Evolutionary conservation across 495 filamentous ascomycete species (phyloP).

Genomic region (Lophium mytilinum): DNA sequence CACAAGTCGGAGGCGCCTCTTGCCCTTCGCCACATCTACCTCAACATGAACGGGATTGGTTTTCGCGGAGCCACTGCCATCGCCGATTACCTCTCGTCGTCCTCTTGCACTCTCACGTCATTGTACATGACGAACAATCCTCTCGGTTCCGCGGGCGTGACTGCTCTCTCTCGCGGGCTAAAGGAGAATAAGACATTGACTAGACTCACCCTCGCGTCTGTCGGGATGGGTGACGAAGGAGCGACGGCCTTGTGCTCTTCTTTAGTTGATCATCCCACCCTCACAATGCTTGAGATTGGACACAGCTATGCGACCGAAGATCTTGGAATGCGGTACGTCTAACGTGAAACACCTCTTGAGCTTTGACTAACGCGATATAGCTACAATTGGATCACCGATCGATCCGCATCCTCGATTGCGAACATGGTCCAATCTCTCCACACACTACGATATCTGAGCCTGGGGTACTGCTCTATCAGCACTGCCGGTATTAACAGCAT

Average conservation of each 20-base stretch:
- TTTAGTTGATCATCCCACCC: conserved; percentile 12
- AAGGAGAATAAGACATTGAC: conserved; percentile 22
- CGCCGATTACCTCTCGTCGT: conserved; percentile 24
- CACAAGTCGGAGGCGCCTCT: conserved; percentile 9
- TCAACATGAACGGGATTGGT: conserved; percentile 35
- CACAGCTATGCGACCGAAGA: conserved; percentile 33
- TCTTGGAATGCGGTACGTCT: conserved; percentile 32
- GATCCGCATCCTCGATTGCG: neutral
- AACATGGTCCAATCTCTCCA: conserved; percentile 5
- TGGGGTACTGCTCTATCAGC: conserved; percentile 10
- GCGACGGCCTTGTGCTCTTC: conserved; percentile 23
- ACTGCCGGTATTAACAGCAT: conserved; percentile 6
- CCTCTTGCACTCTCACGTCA: conserved; percentile 26
- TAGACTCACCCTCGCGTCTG: conserved; percentile 29
- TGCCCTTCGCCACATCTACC: conserved; percentile 33
- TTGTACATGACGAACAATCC: conserved; percentile 35
- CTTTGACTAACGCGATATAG: neutral
- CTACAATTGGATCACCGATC: conserved; percentile 22
- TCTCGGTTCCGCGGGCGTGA: conserved; percentile 23
- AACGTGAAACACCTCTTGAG: conserved; percentile 16
- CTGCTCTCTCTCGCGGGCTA: conserved; percentile 25
- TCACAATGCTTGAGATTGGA: conserved; percentile 28
- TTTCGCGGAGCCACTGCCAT: conserved; percentile 25
- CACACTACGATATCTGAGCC: conserved; percentile 4
- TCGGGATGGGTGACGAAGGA: conserved; percentile 23